A percentile compares a stretch with the other conserved stretches of the same genome.
These are phyloP conservation scores for Zymoseptoria ardabiliae DNA, from an alignment of 2,329 filamentous ascomycete genomes.

Conservation along the genomic window DNA sequence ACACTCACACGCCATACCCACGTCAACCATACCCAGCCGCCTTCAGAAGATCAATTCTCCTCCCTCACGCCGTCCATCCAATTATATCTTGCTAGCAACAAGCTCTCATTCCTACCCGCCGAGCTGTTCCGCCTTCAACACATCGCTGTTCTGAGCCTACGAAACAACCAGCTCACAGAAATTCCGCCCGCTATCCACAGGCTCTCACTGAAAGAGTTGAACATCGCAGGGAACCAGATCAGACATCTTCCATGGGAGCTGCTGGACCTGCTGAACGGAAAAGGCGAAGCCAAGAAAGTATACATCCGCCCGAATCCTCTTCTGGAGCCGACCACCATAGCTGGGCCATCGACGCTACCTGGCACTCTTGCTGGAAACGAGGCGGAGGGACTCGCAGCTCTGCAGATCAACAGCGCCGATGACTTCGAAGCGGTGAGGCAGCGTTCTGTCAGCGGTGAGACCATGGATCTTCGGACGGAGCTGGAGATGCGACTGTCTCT, in stretches of 20 bases:
- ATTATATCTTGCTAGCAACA: conserved; percentile 56
- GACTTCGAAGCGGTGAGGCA: not conserved
- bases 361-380: conserved; percentile 1
- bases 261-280: conserved; percentile 45
- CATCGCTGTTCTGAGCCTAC: conserved; percentile 56
- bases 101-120: conserved; percentile 49
- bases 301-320: conserved; percentile 58
- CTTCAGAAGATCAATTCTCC: conserved; percentile 53
- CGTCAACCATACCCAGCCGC: conserved; percentile 20
- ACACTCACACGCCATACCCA: conserved; percentile 30
- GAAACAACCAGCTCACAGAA: conserved; percentile 55
- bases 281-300: conserved; percentile 45
- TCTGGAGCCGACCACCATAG: conserved; percentile 14
- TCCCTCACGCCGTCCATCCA: conserved; percentile 53
- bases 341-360: conserved; percentile 9
- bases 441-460: conserved; percentile 9
- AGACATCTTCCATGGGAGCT: conserved; percentile 57
- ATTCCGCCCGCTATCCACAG: conserved; percentile 54
- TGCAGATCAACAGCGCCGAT: not conserved
- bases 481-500: conserved; percentile 17
- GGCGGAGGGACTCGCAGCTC: not conserved
- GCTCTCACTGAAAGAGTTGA: conserved; percentile 53
- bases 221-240: conserved; percentile 58
- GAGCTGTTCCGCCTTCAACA: conserved; percentile 56
- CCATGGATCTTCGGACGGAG: conserved; percentile 13